These are phyloP conservation scores for Ogataea salicorniae DNA, from an alignment of 805 yeast species.

Conservation along the genomic window DNA sequence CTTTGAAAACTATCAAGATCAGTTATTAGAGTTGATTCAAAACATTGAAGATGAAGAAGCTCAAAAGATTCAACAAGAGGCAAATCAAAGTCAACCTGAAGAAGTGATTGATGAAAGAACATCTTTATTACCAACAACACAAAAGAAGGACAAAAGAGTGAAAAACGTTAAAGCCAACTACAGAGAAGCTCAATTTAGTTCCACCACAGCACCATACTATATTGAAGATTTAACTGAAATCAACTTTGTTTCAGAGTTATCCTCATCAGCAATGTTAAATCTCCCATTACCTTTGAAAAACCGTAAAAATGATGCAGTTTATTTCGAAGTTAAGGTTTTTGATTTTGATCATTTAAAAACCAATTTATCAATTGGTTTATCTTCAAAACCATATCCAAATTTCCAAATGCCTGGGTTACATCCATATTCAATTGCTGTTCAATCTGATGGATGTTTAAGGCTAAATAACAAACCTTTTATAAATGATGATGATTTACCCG, in stretches of 20 bases:
- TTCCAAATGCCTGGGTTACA: slow-evolving; percentile 73
- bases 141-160: slow-evolving; percentile 1
- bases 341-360: slow-evolving; percentile 39
- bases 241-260: slow-evolving; percentile 18
- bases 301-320: slow-evolving; percentile 46
- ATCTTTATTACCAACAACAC: slow-evolving; percentile 13
- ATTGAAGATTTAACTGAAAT: slow-evolving; percentile 32
- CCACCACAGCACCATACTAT: slow-evolving; percentile 19
- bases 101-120: slow-evolving; percentile 13
- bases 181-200: slow-evolving; percentile 10
- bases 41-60: slow-evolving; percentile 14
- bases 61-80: not conserved
- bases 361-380: slow-evolving; percentile 59
- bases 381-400: slow-evolving; percentile 69
- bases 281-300: slow-evolving; percentile 32
- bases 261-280: slow-evolving; percentile 26
- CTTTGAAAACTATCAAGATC: slow-evolving; percentile 29
- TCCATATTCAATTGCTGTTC: slow-evolving; percentile 66
- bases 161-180: slow-evolving; percentile 7
- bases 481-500: slow-evolving; percentile 36
- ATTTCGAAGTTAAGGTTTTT: slow-evolving; percentile 58
- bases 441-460: slow-evolving; percentile 64
- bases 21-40: slow-evolving; percentile 21
- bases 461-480: slow-evolving; percentile 57
- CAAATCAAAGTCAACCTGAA: not conserved